A percentile compares a stretch with the other conserved stretches of the same genome.
Evolutionary conservation across 2,329 filamentous ascomycete species (phyloP).

Genomic region (Aspergillus fumigatiaffinis): DNA sequence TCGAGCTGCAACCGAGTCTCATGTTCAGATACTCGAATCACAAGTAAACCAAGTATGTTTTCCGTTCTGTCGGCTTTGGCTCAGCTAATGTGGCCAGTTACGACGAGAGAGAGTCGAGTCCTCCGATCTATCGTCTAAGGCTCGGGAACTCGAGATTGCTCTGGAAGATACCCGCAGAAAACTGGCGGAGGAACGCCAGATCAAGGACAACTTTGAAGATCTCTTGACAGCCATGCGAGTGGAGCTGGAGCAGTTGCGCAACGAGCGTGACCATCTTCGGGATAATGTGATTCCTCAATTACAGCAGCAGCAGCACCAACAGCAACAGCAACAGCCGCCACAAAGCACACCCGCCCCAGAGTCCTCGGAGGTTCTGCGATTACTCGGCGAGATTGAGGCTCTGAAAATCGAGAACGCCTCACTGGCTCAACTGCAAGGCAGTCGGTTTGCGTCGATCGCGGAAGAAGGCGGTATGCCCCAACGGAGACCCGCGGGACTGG

Average conservation of each 20-base stretch:
- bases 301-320: conserved; percentile 35
- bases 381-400: conserved; percentile 78
- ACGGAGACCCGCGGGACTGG: conserved; percentile 47
- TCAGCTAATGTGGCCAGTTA: conserved; percentile 27
- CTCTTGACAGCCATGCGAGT: conserved; percentile 76
- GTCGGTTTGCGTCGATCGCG: conserved; percentile 57
- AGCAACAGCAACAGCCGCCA: conserved; percentile 25
- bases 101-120: conserved; percentile 52
- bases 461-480: conserved; percentile 50
- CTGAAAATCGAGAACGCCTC: conserved; percentile 51
- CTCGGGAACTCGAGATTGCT: conserved; percentile 73
- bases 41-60: conserved; percentile 62
- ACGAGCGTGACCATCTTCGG: conserved; percentile 77
- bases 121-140: conserved; percentile 49
- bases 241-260: conserved; percentile 75
- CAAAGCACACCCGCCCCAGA: conserved; percentile 48
- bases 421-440: conserved; percentile 46
- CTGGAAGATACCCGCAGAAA: conserved; percentile 81
- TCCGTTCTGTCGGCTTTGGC: background rate
- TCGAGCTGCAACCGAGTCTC: conserved; percentile 72
- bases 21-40: conserved; percentile 78
- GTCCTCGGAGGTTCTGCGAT: conserved; percentile 57
- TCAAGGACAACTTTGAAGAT: conserved; percentile 92
- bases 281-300: conserved; percentile 83
- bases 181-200: conserved; percentile 76